A percentile compares a stretch with the other conserved stretches of the same genome.
Conservation (phyloP, 169 alveolate species). For the Besnoitia besnoiti region DNA sequence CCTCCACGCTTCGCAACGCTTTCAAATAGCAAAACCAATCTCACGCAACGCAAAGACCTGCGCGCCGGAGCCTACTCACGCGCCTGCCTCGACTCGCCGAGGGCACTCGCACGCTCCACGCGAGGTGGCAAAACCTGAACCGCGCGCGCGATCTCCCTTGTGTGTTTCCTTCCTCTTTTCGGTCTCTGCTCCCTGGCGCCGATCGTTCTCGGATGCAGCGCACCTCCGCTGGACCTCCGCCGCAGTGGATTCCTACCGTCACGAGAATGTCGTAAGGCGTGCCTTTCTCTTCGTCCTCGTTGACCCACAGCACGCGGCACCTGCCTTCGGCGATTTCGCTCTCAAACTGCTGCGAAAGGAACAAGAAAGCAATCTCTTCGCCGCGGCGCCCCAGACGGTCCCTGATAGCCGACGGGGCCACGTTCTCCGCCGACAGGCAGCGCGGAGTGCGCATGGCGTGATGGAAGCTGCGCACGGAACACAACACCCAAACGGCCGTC, state of each 20-base stretch:
- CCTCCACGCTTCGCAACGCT: too few relatives aligned
- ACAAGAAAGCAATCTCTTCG: neutral
- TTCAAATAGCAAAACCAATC: too few relatives aligned
- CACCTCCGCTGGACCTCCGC: neutral
- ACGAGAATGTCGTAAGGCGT: constrained; percentile 56
- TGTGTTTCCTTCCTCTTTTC: neutral
- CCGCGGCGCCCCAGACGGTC: neutral
- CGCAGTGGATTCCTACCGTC: neutral
- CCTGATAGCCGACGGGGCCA: too few relatives aligned
- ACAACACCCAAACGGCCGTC: too few relatives aligned
- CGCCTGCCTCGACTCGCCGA: too few relatives aligned
- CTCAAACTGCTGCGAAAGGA: neutral
- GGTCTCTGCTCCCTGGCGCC: neutral
- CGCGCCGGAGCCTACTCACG: too few relatives aligned
- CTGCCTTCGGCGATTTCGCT: neutral
- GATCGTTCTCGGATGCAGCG: neutral
- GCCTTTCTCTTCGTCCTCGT: constrained; percentile 58
- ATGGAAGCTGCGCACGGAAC: too few relatives aligned
- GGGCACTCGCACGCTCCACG: too few relatives aligned
- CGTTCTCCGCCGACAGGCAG: too few relatives aligned
- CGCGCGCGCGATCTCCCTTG: neutral
- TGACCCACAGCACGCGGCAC: constrained; percentile 51
- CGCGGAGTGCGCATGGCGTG: too few relatives aligned
- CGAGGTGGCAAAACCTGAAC: too few relatives aligned
- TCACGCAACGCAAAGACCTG: too few relatives aligned